Evolutionary conservation across 495 filamentous ascomycete species (phyloP), one percentile per base, ranked within the genome.

Genomic region (Penicillium lagena): DNA sequence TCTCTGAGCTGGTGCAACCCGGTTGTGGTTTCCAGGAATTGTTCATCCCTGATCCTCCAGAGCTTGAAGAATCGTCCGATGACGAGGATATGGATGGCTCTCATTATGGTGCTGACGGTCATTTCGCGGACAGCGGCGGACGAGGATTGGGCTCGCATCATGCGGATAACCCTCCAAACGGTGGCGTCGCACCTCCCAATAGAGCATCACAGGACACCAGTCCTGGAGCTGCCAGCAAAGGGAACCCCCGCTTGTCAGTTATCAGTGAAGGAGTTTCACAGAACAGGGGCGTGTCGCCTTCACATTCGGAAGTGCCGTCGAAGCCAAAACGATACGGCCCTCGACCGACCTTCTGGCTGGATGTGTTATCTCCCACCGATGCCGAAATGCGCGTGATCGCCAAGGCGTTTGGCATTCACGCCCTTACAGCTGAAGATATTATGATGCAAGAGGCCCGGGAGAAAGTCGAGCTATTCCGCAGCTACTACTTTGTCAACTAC

Each of bases 401-500:
- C 32, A 95, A 95, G 59, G 80, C 91, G 0, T 98, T 98, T 60
- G 85, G 87, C 7, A 95, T 98, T 39, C 93, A 98, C 63, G 89
- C 91, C 2, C 68, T 98, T 39, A 98, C 93, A 0, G 83, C 86
- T 14, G 93, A 98, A 60, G 93, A 98, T 63, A 97, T 98, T 63
- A 83, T 96, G 79, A 83, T 95, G 70, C 87, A 97, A 60, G 93
- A 98, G 68, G 84, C 87, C 37, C 88, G 93, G 9, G 93, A 98
- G 56, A 98, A 98, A 67, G 94, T 98, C 7, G 93, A 98, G 66
- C 79, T 98, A 7, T 98, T 98, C 71, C 79, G 84, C 31, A 85
- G 94, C 50, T 98, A 98, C 68, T 98, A 98, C 60, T 96, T 98
- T 58, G 83, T 96, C 66, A 97, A 95, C 56, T 98, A 96, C 66